Evolutionary conservation across 164 flowering plant species (phyloP), one percentile per base, ranked within the genome.

Genomic region (Liquidambar formosana): DNA sequence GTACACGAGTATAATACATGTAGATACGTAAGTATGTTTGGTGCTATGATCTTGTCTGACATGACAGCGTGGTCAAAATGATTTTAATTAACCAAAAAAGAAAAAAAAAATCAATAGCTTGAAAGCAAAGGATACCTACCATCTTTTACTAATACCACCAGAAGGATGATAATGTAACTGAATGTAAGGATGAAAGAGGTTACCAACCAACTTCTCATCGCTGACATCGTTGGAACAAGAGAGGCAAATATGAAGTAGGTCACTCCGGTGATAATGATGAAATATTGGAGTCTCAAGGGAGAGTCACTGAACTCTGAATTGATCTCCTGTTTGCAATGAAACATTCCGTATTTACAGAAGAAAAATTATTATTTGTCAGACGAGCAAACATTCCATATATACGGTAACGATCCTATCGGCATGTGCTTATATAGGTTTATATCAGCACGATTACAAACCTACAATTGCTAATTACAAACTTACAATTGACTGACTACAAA

Each of bases 131-230:
- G 41, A 16, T 28, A 49, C 65, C 0, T 78, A 84, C 89, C 89
- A 73, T 84, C 89, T 65, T 76, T 72, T 1, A 71, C 70, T 49
- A 73, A n/a, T 1, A 78, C 41, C 28, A 66, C 78, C 3, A 82
- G 10, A 21, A 79, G 78, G 57, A 77, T 47, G 28, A 67, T 54
- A 53, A 81, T 72, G 73, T 76, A 87, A 38, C 56, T 38, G 23
- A 74, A 62, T 43, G 86, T 81, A 54, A 84, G 71, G 66, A 82
- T 43, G 14, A 76, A 41, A 4, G 86, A 84, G 19, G 43, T 63
- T 44, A 69, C 84, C 54, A 85, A 45, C 88, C 86, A 87, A 8
- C 63, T 27, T 74, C 84, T 77, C 86, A 85, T 84, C 13, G 88
- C 83, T 2, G 92, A 87, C 71, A 88, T 67, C 8, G 76, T 78